Base-by-base conservation (phyloP, 306 rosid species). In the barrel medic (Medicago truncatula) region DNA sequence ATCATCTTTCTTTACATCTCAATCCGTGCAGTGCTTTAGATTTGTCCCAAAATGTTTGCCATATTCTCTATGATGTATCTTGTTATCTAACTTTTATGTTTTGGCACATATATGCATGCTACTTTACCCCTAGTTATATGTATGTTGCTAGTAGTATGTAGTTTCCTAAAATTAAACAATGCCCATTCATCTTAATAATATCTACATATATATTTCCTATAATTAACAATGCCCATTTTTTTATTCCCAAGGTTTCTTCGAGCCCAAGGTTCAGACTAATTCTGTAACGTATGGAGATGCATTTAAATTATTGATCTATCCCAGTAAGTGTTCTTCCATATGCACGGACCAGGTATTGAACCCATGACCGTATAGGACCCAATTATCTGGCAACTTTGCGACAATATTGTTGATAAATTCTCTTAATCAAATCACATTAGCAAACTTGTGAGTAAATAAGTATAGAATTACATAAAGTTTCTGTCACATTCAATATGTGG, bases 1-100 rank as follows among this genome's bases (percentile, higher is more conserved):
- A 75, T 61, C 20, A 31, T 21, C 20, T 61, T 61, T 80, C 20
- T 5, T 54, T 62, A 23, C 60, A 56, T 21, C 67, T 52, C 50
- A 43, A 50, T 47, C 52, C 25, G 1, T 61, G 25, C 38, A 20
- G 28, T n/a, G 20, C 18, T 50, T n/a, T 50, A 50, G 20, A 75
- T 31, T 20, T 28, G 16, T 78, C 11, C 52, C 36, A 23, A 77
- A 76, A 82, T 7, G 61, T 38, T 58, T 10, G 36, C 46, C 80
- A 10, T 50, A 64, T 65, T 61, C 43, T 10, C 11, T 17, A 13
- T 75, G 20, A 14, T 75, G 38, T 3, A 6, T 34, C 38, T 34
- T 34, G 38, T 34, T 18, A 50, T 52, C 56, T 14, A 59, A 41
- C 71, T 64, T 75, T 63, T 76, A 71, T 44, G 28, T 72, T 60